Base-by-base conservation (phyloP, 1,284 basidiomycete genomes). In the Apiotrichum domesticum region DNA sequence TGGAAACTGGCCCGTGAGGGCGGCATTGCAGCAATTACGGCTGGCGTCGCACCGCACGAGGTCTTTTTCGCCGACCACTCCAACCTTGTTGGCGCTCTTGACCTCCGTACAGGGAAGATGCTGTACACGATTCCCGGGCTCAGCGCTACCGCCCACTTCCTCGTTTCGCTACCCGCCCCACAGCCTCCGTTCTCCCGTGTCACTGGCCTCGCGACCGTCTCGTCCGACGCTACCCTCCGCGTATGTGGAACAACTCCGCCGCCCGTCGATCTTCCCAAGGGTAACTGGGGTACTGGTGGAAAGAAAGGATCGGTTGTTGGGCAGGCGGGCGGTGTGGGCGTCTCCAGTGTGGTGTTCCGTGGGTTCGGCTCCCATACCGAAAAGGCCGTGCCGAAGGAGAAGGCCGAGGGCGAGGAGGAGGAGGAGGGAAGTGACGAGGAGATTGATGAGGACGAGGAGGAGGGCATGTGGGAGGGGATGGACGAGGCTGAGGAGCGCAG, bases 1-100 rank as follows among this genome's bases (percentile, higher is more conserved):
- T 77, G 74, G 74, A 74, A 75, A 57, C 64, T 72, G 6, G 74
- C 73, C 10, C 56, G 67, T 43, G 75, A 77, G 39, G 87, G 85
- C n/a, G 88, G 87, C 7, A 76, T 93, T 7, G 82, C 80, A 54
- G 68, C 78, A 9, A 72, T 92, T 1, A 81, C 85, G 65, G 80
- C 80, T 35, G 35, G 42, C n/a, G 41, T n/a, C 4, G 47, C 43
- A 35, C 37, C 39, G n/a, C 33, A 57, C 67, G 86, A 93, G 71
- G 73, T 84, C 1, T 91, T 90, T 68, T 80, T 87, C 47, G 80
- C 86, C 6, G 91, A 94, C 71, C 80, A 82, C 55, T 85, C 85
- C 4, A 83, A 81, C 44, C 84, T 84, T 65, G 70, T 93, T 1
- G 85, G 81, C 52, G 81, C 87, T 0, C 57, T 93, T 4, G 91